These are phyloP conservation scores for Fusarium nodosum DNA, from an alignment of 2,329 filamentous ascomycete genomes.

Conservation along the genomic window DNA sequence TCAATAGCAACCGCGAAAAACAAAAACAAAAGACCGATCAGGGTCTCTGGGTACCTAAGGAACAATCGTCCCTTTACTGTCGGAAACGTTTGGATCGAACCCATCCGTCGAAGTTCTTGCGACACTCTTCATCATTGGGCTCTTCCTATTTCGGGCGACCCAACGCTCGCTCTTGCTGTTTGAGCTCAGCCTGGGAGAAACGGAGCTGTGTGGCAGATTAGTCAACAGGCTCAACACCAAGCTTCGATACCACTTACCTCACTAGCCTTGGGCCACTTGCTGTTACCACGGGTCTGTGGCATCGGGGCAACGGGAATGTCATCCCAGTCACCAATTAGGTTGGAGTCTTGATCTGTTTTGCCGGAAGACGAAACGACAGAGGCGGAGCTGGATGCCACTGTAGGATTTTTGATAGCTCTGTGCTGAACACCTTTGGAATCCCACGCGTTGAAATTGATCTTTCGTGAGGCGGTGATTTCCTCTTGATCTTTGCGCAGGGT, in stretches of 20 bases:
- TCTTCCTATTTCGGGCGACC: background rate
- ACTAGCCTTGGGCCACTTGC: constrained; percentile 48
- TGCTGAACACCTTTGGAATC: constrained; percentile 47
- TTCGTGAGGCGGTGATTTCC: background rate
- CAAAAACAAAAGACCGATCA: background rate
- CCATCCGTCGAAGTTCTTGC: background rate
- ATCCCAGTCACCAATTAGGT: constrained; percentile 32
- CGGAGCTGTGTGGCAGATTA: constrained; percentile 22
- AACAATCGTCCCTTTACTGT: background rate
- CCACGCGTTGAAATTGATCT: constrained; percentile 52
- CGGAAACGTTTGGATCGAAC: background rate
- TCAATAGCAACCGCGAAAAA: background rate
- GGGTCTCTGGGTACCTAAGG: background rate
- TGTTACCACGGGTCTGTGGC: constrained; percentile 9
- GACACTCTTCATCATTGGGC: constrained; percentile 30
- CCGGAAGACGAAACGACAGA: constrained; percentile 25
- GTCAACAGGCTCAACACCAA: background rate
- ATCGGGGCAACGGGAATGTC: background rate
- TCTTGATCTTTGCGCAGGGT: constrained; percentile 44
- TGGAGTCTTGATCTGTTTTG: constrained; percentile 18
- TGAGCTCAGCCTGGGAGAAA: constrained; percentile 39
- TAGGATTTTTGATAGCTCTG: constrained; percentile 43
- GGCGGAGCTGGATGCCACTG: constrained; percentile 37
- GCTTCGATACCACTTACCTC: constrained; percentile 27
- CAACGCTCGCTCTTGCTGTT: constrained; percentile 30